A percentile compares a stretch with the other conserved stretches of the same genome.
These are phyloP conservation scores for Cystobasidium sp. DNA, from an alignment of 1,284 basidiomycete genomes.

Conservation along the genomic window DNA sequence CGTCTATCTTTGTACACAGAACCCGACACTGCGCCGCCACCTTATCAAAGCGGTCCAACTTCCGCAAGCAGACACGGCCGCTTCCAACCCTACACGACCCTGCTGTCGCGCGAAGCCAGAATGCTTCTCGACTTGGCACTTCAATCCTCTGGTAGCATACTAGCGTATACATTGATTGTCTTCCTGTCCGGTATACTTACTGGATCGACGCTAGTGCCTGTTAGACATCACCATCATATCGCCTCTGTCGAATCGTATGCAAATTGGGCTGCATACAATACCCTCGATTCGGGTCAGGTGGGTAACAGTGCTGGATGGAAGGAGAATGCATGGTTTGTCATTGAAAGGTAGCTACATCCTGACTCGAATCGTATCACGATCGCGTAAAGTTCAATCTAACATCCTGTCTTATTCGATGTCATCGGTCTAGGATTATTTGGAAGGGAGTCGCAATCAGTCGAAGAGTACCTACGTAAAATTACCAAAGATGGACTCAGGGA, in stretches of 20 bases:
- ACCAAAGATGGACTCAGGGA: no score
- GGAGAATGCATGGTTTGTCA: constrained; percentile 15
- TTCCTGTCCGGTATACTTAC: constrained; percentile 49
- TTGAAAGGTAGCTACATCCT: constrained; percentile 36
- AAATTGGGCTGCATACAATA: constrained; percentile 29
- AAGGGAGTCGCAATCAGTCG: constrained; percentile 46
- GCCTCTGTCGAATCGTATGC: constrained; percentile 19
- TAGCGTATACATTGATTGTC: constrained; percentile 46
- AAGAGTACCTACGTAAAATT: constrained; percentile 45
- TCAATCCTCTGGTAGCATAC: constrained; percentile 46
- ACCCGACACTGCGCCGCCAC: constrained; percentile 34
- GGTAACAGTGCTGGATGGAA: constrained; percentile 7
- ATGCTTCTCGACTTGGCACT: constrained; percentile 46
- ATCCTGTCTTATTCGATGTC: background rate
- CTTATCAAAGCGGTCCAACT: constrained; percentile 40
- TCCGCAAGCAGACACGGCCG: constrained; percentile 26
- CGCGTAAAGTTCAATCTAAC: background rate
- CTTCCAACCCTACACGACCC: background rate
- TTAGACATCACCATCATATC: constrained; percentile 37
- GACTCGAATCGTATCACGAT: background rate
- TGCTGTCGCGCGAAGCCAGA: constrained; percentile 45
- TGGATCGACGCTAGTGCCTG: constrained; percentile 17
- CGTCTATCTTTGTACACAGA: background rate
- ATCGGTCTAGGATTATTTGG: constrained; percentile 44
- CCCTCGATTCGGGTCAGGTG: constrained; percentile 24